Base-by-base conservation (phyloP, 2,329 filamentous ascomycete genomes). In the Penicillium concentricum region DNA sequence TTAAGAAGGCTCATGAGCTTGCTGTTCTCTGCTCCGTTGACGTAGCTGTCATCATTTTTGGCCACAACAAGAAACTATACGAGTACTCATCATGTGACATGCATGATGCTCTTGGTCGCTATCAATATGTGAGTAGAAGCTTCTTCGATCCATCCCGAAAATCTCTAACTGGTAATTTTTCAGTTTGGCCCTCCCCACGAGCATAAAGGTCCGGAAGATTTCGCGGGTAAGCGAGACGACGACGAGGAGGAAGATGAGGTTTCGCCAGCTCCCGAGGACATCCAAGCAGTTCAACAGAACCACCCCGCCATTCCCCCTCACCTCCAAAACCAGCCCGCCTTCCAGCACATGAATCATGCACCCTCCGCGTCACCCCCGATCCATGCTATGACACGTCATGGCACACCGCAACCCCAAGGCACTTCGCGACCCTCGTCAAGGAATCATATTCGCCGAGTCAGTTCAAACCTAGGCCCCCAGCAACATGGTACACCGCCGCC, bases 1-100 rank as follows among this genome's bases (percentile, higher is more conserved):
- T 99, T 84, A 99, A 99, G 82, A 99, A 99, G 85, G 94, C 94
- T 52, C 92, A 99, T 76, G 94, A 99, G 83, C 84, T 99, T 51
- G 96, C 93, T 51, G 94, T 99, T 45, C 88, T 99, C 61, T 99
- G 94, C 76, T 97, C 92, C 38, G 94, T 99, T 73, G 94, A 99
- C 75, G 94, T 99, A 66, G 94, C 94, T 39, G 94, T 99, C 70
- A 94, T 99, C 75, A 97, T 99, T 70, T 97, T 97, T 72, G 93
- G 93, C 62, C 92, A 91, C 78, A 99, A 99, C 78, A 99, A 97
- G 83, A 97, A 97, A 79, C 84, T 99, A 26, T 97, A 97, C 77
- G 92, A 99, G 76, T 99, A 96, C 75, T 97, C 92, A 13, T 97
- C 93, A 18, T 82, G 86, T 67, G 91, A 97, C 74, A 96, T 99